Conservation (phyloP, 371 early-diverging fungal species). For the Parasitella parasitica region DNA sequence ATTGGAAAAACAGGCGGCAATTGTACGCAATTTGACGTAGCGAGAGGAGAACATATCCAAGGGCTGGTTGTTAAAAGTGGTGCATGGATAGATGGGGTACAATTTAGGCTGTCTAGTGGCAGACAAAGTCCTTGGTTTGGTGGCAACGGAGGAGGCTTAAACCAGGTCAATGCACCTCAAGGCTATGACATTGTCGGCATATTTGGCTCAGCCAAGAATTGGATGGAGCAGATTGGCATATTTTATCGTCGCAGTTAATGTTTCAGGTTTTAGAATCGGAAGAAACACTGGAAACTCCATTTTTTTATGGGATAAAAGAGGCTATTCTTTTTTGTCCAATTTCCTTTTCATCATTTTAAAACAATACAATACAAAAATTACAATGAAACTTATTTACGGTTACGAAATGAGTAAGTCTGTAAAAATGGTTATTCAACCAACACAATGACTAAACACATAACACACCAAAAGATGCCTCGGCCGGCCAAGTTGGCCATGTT, state of each 20-base stretch:
- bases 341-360: too few species aligned
- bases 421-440: not conserved
- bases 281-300: conserved; percentile 9
- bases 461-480: not conserved
- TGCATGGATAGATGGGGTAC: conserved; percentile 64
- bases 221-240: conserved; percentile 56
- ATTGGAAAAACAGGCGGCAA: conserved; percentile 43
- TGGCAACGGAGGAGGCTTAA: conserved; percentile 48
- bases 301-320: too few species aligned
- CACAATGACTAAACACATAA: not conserved
- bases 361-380: not conserved
- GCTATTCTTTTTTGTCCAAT: too few species aligned
- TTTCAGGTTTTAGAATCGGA: conserved; percentile 4
- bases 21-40: conserved; percentile 22
- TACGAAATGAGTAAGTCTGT: conserved; percentile 38
- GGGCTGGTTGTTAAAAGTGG: conserved; percentile 50
- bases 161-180: conserved; percentile 41
- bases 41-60: conserved; percentile 43
- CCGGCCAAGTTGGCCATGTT: conserved; percentile 33
- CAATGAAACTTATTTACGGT: conserved; percentile 39
- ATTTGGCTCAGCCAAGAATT: conserved; percentile 45
- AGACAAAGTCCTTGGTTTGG: conserved; percentile 57
- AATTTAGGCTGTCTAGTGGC: conserved; percentile 51
- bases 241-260: conserved; percentile 10
- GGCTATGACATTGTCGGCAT: conserved; percentile 55